phyloP scores from a whole-genome alignment of 2,329 filamentous ascomycete genomes.

The Scleromitrula shiraiana region DNA sequence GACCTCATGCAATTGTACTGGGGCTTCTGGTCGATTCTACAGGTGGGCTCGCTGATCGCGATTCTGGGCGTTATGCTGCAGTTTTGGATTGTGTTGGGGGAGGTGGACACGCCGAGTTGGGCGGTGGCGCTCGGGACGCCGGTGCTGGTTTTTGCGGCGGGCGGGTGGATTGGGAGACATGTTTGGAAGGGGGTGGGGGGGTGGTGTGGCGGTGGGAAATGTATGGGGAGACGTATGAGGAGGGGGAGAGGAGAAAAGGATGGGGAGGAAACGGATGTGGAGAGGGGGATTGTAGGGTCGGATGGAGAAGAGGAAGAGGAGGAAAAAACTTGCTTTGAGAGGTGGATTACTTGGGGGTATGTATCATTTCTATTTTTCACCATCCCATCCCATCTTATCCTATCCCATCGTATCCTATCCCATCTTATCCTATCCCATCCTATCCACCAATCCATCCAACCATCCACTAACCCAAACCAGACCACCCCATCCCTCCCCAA shows the following conservation, averaged over 20 bases:
- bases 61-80: conserved; percentile 49
- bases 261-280: background rate
- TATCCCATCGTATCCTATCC: too few relatives aligned
- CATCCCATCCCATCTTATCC: background rate
- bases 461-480: too few relatives aligned
- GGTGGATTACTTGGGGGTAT: conserved; percentile 3
- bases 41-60: conserved; percentile 50
- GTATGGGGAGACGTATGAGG: too few relatives aligned
- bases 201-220: too few relatives aligned
- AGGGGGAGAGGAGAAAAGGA: background rate
- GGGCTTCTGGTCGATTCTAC: conserved; percentile 54
- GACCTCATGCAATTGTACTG: conserved; percentile 52
- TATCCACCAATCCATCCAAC: too few relatives aligned
- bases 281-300: background rate
- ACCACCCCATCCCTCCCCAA: too few relatives aligned
- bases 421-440: too few relatives aligned
- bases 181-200: conserved; percentile 4
- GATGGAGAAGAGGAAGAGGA: background rate
- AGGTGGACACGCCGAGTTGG: conserved; percentile 49
- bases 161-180: conserved; percentile 30
- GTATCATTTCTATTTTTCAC: background rate
- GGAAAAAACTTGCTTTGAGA: background rate
- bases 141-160: conserved; percentile 45
- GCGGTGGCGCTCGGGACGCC: conserved; percentile 52
- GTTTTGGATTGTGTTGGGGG: conserved; percentile 41